Evolutionary conservation across 345 rosid genomes (phyloP).

Genomic region (Noccaea bulbosa): DNA sequence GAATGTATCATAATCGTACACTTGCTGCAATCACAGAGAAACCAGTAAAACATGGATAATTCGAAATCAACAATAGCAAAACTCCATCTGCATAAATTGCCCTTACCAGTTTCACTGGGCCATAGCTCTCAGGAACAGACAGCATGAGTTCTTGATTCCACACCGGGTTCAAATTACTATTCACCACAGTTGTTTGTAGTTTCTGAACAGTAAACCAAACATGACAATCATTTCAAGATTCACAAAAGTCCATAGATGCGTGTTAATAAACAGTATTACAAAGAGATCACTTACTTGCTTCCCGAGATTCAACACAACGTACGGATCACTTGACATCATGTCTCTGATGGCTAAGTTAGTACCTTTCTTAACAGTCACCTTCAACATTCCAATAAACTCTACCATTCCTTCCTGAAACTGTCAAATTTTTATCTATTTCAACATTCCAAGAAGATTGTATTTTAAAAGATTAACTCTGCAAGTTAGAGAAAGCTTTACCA

Average conservation of each 20-base stretch:
- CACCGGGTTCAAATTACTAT: conserved; percentile 59
- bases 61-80: neutral
- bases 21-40: conserved; percentile 36
- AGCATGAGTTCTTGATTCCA: conserved; percentile 60
- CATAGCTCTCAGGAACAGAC: conserved; percentile 54
- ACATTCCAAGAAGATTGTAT: neutral
- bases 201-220: conserved; percentile 18
- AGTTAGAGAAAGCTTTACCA: conserved; percentile 35
- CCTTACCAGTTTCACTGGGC: conserved; percentile 57
- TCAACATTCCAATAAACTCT: conserved; percentile 61
- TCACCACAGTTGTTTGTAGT: conserved; percentile 51
- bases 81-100: neutral
- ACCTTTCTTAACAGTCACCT: conserved; percentile 61
- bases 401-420: conserved; percentile 46
- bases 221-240: neutral
- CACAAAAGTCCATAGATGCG: neutral
- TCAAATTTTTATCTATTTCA: neutral
- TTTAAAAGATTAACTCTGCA: neutral
- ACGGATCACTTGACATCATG: conserved; percentile 61
- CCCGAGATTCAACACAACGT: conserved; percentile 57
- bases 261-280: neutral
- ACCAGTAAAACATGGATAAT: neutral
- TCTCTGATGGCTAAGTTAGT: conserved; percentile 63
- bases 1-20: conserved; percentile 50
- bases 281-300: conserved; percentile 49